Conservation (phyloP, 139 green algal species). For the Coccomyxa sp. region DNA sequence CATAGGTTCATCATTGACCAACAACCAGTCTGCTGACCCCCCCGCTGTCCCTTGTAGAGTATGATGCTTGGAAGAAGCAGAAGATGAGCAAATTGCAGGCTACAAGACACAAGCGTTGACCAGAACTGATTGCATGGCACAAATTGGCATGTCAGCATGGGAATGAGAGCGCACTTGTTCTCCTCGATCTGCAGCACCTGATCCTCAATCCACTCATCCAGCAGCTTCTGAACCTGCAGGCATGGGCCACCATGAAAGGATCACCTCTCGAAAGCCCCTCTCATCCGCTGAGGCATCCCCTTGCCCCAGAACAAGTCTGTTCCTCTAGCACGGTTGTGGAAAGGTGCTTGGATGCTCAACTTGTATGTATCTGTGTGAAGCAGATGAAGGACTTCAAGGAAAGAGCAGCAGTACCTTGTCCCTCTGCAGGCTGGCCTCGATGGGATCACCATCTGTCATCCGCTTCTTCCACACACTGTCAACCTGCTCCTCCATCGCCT, state of each 20-base stretch:
- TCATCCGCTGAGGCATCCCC: neutral
- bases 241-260: neutral
- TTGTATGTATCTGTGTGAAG: no score
- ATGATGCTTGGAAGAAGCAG: no score
- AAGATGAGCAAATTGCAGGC: no score
- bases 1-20: no score
- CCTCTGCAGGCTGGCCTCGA: conserved; percentile 54
- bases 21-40: no score
- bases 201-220: conserved; percentile 64
- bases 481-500: conserved; percentile 28
- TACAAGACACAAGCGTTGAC: no score
- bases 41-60: no score
- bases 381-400: neutral
- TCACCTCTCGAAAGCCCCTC: neutral
- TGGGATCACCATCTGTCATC: conserved; percentile 45
- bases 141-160: no score
- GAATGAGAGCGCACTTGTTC: conserved; percentile 55
- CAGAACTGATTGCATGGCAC: no score
- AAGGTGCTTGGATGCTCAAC: no score
- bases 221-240: conserved; percentile 45
- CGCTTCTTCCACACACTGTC: conserved; percentile 48
- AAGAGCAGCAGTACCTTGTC: conserved; percentile 19
- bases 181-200: conserved; percentile 69
- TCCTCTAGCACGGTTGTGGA: no score
- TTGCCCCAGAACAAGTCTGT: neutral